phyloP scores from a whole-genome alignment of 345 rosid species.

The Gossypium ekmanianum region DNA sequence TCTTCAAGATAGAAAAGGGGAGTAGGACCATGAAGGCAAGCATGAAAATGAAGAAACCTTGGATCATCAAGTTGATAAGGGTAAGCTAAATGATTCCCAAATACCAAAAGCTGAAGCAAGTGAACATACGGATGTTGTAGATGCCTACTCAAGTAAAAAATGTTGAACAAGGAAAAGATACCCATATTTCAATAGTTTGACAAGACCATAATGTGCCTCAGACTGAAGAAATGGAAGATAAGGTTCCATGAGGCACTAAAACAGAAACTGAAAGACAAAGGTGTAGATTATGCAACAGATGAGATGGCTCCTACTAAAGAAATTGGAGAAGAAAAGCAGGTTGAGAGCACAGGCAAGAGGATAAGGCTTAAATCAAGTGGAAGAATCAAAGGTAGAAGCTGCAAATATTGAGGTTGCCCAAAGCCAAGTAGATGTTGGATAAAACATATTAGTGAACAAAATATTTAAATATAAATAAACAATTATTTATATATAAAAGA shows the following conservation, averaged over 20 bases:
- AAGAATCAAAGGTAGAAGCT: background rate
- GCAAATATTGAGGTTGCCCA: constrained; percentile 12
- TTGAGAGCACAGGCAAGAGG: constrained; percentile 18
- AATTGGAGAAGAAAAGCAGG: constrained; percentile 17
- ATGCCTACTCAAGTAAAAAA: constrained; percentile 18
- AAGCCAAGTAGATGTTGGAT: constrained; percentile 6
- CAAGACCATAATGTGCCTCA: constrained; percentile 18
- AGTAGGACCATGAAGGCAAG: constrained; percentile 21
- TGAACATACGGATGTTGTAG: constrained; percentile 17
- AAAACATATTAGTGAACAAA: too few relatives aligned
- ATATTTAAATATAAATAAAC: too few relatives aligned
- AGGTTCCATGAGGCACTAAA: constrained; percentile 12
- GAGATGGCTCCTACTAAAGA: background rate
- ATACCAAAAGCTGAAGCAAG: constrained; percentile 15
- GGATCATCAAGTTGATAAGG: constrained; percentile 31
- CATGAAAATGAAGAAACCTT: constrained; percentile 22
- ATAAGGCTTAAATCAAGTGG: constrained; percentile 10
- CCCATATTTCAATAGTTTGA: constrained; percentile 12
- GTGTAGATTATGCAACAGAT: background rate
- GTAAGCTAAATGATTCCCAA: constrained; percentile 14
- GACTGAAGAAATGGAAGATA: constrained; percentile 17
- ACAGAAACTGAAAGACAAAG: constrained; percentile 15
- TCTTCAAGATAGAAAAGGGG: constrained; percentile 8
- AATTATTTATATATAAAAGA: too few relatives aligned
- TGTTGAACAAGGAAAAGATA: constrained; percentile 26